A percentile compares a stretch with the other conserved stretches of the same genome.
These are phyloP conservation scores for Annulohypoxylon truncatum DNA, from an alignment of 2,329 filamentous ascomycete species.

Conservation along the genomic window DNA sequence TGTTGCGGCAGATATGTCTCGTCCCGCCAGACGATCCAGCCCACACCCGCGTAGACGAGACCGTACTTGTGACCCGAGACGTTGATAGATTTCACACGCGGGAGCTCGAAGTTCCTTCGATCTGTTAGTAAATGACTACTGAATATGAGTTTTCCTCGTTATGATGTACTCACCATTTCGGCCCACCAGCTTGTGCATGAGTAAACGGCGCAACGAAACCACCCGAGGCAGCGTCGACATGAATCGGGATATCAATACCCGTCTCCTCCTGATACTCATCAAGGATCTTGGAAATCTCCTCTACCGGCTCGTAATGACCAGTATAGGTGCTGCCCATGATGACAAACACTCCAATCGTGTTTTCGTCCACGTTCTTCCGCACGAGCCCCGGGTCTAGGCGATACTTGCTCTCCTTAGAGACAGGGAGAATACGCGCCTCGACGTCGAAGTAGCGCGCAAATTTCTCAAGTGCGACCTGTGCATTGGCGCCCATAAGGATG, in stretches of 20 bases:
- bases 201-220: slow-evolving; percentile 73
- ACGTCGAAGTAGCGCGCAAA: slow-evolving; percentile 81
- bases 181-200: slow-evolving; percentile 63
- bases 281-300: slow-evolving; percentile 73
- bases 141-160: background rate
- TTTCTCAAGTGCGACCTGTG: slow-evolving; percentile 78
- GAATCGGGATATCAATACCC: slow-evolving; percentile 74
- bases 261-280: slow-evolving; percentile 71
- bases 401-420: slow-evolving; percentile 69
- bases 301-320: slow-evolving; percentile 78
- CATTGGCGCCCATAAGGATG: slow-evolving; percentile 80
- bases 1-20: slow-evolving; percentile 73
- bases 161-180: slow-evolving; percentile 63
- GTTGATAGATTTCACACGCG: slow-evolving; percentile 75
- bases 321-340: slow-evolving; percentile 80
- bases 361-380: slow-evolving; percentile 76
- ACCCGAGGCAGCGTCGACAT: slow-evolving; percentile 71
- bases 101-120: slow-evolving; percentile 67
- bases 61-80: slow-evolving; percentile 68
- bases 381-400: slow-evolving; percentile 73
- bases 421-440: slow-evolving; percentile 72
- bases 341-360: slow-evolving; percentile 80
- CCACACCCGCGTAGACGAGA: slow-evolving; percentile 72
- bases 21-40: slow-evolving; percentile 78
- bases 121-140: background rate